Base-by-base conservation (phyloP, 257 asterid genomes). In the Capsicum pubescens region DNA sequence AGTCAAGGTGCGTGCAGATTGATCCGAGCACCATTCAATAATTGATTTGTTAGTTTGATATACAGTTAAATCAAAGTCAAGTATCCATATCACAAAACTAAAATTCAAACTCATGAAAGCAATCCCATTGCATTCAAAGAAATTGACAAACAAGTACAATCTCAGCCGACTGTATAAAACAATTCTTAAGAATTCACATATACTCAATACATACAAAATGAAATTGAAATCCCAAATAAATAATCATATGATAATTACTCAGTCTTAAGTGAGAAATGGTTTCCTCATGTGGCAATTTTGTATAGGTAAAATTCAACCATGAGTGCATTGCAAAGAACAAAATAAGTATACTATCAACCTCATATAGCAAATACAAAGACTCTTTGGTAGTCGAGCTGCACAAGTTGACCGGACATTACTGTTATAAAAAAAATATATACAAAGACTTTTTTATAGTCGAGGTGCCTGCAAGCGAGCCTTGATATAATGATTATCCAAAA, bases 271-370 rank as follows among this genome's bases (percentile, higher is more conserved):
- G 94, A 87, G 80, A 95, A 66, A 87, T 92, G 96, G 88, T 95
- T 95, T 85, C 99, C 99, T 11, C 98, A 94, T 2, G 93, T 90
- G 54, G 88, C 93, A 72, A 95, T 67, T 89, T 97, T 97, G 93
- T 90, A 95, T n/a, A 93, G 86, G 81, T 93, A 97, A 86, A 95
- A 97, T 26, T 71, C 92, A 9, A 95, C 84, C 98, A 97, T 93
- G 71, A 93, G 84, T 10, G 86, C 81, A 80, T 98, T 95, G 96
- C 92, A 88, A 82, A 80, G 15, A 59, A 15, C 61, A 77, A 55
- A 54, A 50, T 54, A 15, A 77, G 14, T 77, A 77, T 26, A 77
- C 13, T 32, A 54, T 76, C 59, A 76, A 26, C 81, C 13, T 52
- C 63, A 52, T 7, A 21, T 8, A 7, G 52, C 3, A 50, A 44